These are phyloP conservation scores for Trapa bicornis DNA, from an alignment of 345 rosid species.

Conservation along the genomic window DNA sequence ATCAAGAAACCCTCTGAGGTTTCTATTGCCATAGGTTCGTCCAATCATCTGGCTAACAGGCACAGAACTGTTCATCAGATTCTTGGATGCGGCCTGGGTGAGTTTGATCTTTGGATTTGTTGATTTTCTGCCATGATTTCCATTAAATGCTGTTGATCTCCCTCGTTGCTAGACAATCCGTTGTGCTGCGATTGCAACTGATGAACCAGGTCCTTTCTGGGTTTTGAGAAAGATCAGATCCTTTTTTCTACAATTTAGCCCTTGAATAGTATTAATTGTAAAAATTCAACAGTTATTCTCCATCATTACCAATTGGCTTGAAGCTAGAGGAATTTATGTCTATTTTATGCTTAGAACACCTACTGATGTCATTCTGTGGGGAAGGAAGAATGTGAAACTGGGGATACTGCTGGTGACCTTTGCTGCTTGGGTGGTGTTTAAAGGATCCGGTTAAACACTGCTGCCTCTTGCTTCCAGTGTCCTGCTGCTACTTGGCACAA, in stretches of 20 bases:
- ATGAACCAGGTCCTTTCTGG: neutral
- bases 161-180: neutral
- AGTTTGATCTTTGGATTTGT: slow-evolving; percentile 7
- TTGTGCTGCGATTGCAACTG: neutral
- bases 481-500: slow-evolving; percentile 60
- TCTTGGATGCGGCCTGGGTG: slow-evolving; percentile 77
- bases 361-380: slow-evolving; percentile 91
- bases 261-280: neutral
- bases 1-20: slow-evolving; percentile 7
- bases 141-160: neutral
- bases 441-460: slow-evolving; percentile 70
- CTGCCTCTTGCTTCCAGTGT: slow-evolving; percentile 76
- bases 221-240: slow-evolving; percentile 2
- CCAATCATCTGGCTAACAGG: slow-evolving; percentile 48
- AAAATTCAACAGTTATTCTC: neutral
- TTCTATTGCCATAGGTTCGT: slow-evolving; percentile 41
- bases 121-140: neutral
- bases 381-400: slow-evolving; percentile 44
- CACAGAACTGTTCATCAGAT: slow-evolving; percentile 60
- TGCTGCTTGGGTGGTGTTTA: slow-evolving; percentile 84
- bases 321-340: neutral
- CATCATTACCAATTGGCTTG: neutral
- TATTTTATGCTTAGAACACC: slow-evolving; percentile 27
- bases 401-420: slow-evolving; percentile 55
- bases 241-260: neutral